A percentile compares a stretch with the other conserved stretches of the same genome.
These are phyloP conservation scores for Solanum rostratum DNA, from an alignment of 257 asterid species.

Conservation along the genomic window DNA sequence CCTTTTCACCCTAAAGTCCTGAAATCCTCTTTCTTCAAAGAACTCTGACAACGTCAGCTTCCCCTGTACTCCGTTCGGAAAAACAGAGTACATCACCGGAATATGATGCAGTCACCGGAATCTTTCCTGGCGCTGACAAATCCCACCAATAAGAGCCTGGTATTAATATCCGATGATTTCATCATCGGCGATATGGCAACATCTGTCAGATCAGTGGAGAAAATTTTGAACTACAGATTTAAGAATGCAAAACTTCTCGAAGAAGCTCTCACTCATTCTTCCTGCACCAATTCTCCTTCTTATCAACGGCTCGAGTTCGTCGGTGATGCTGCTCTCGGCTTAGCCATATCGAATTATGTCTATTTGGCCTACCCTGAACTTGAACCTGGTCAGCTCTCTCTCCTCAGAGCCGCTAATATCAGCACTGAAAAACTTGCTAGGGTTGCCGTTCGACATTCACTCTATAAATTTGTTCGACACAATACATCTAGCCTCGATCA, in stretches of 20 bases:
- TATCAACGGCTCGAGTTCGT: constrained; percentile 81
- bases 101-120: background rate
- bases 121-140: background rate
- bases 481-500: constrained; percentile 34
- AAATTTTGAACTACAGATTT: constrained; percentile 34
- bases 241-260: constrained; percentile 38
- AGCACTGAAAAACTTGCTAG: constrained; percentile 90
- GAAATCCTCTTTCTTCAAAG: too few species aligned
- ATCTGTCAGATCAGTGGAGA: constrained; percentile 41
- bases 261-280: constrained; percentile 72
- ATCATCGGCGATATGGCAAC: constrained; percentile 21
- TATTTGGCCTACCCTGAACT: constrained; percentile 38
- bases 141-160: background rate
- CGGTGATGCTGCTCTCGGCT: constrained; percentile 67
- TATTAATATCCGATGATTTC: background rate
- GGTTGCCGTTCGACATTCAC: constrained; percentile 50
- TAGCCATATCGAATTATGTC: constrained; percentile 38
- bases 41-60: background rate
- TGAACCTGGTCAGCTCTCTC: constrained; percentile 62
- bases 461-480: constrained; percentile 54
- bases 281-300: constrained; percentile 42
- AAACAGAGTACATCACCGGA: background rate
- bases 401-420: constrained; percentile 58
- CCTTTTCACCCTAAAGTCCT: background rate
- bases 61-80: too few species aligned